phyloP scores from a whole-genome alignment of 202 grass and related monocot species.

The Saccharum hybrid region DNA sequence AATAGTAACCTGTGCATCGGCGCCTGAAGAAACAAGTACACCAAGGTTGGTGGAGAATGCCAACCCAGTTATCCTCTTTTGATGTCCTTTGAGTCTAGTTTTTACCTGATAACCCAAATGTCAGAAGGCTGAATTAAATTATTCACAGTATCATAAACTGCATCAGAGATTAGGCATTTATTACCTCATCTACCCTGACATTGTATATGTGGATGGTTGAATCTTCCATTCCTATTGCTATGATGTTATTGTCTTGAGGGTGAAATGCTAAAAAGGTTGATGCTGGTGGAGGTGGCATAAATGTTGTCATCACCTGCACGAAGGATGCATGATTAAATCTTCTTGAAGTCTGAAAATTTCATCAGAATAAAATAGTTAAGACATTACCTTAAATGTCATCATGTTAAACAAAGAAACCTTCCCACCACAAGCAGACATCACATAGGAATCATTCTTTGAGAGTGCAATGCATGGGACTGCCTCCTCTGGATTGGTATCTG shows the following conservation, averaged over 20 bases:
- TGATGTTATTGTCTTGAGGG: conserved; percentile 95
- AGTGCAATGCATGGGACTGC: conserved; percentile 91
- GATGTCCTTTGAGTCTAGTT: conserved; percentile 91
- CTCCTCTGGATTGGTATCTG: conserved; percentile 71
- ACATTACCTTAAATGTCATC: conserved; percentile 94
- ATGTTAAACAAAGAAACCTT: conserved; percentile 99
- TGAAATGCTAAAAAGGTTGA: conserved; percentile 97
- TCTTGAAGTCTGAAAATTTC: conserved; percentile 26
- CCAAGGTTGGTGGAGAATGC: conserved; percentile 77
- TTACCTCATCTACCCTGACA: conserved; percentile 97
- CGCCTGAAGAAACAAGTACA: conserved; percentile 89
- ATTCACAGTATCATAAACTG: conserved; percentile 29
- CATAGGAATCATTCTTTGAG: conserved; percentile 97
- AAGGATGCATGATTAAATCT: conserved; percentile 42
- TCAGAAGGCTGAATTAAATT: conserved; percentile 47
- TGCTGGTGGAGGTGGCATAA: conserved; percentile 87
- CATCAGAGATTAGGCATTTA: background rate
- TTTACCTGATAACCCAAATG: conserved; percentile 66
- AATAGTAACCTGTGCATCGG: conserved; percentile 86
- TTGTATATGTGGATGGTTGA: conserved; percentile 99
- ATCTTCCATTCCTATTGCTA: conserved; percentile 99
- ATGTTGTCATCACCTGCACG: conserved; percentile 92
- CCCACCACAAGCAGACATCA: conserved; percentile 98
- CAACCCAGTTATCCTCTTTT: conserved; percentile 89
- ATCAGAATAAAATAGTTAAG: conserved; percentile 37